These are phyloP conservation scores for Fusarium austroafricanum DNA, from an alignment of 2,329 filamentous ascomycete species.

Conservation along the genomic window DNA sequence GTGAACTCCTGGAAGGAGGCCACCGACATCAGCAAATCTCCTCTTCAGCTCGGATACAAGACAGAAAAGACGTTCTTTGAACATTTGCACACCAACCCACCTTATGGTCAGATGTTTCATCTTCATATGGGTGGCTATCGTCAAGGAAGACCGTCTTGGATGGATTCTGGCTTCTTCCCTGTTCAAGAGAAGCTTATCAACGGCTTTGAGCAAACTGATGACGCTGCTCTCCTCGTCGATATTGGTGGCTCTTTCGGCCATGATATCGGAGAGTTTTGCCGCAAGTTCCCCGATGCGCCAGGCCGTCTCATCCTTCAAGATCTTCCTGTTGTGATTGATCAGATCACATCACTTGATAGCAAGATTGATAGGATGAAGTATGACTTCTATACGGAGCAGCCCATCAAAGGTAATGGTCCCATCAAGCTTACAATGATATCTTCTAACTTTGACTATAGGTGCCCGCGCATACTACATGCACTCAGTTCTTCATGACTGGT, in stretches of 20 bases:
- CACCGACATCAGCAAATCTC: conserved; percentile 45
- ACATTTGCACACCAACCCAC: conserved; percentile 45
- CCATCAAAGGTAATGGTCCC: conserved; percentile 52
- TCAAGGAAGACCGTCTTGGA: conserved; percentile 51
- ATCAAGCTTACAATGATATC: background rate
- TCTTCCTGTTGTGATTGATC: conserved; percentile 53
- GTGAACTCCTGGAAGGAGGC: conserved; percentile 48
- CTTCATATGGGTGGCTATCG: conserved; percentile 53
- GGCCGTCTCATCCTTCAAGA: conserved; percentile 63
- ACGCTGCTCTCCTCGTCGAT: conserved; percentile 50
- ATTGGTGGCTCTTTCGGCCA: conserved; percentile 52
- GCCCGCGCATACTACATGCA: conserved; percentile 56
- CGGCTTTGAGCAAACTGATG: conserved; percentile 44
- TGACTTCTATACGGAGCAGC: conserved; percentile 61
- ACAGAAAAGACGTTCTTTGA: conserved; percentile 53
- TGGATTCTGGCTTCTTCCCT: conserved; percentile 52
- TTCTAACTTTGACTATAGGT: conserved; percentile 39
- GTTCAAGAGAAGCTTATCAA: conserved; percentile 49
- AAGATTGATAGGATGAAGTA: conserved; percentile 54
- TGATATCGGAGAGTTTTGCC: conserved; percentile 50
- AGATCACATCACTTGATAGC: conserved; percentile 47
- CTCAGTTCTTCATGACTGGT: conserved; percentile 57
- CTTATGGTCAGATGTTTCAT: conserved; percentile 52
- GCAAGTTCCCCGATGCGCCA: conserved; percentile 51
- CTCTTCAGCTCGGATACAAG: conserved; percentile 50